Base-by-base conservation (phyloP, 2,329 filamentous ascomycete genomes). In the Bipolaris victoriae region DNA sequence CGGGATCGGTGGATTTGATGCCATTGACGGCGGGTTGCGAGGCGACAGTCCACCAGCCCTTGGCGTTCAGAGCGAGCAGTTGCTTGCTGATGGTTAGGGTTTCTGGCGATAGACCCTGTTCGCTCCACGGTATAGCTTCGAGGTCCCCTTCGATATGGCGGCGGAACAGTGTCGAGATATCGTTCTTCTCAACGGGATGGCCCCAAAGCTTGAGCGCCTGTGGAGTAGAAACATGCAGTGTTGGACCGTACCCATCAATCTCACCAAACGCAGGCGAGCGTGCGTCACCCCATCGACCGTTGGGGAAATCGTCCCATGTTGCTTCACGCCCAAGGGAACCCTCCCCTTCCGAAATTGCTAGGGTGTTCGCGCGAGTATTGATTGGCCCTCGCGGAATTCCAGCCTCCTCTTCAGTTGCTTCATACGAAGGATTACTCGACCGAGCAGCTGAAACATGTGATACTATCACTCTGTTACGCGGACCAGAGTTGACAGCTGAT, bases 261-360 rank as follows among this genome's bases (percentile, higher is more conserved):
- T 97, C 92, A 69, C 94, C 94, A 73, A 96, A 98, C 0, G 94
- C 94, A 1, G 71, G 66, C 2, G 92, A 97, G 50, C 94, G 86
- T 4, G 93, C 91, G 70, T 97, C 94, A 73, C 94, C 94, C 88
- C 94, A 98, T 53, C 94, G 87, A 26, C 94, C 95, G 80, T 98
- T 98, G 62, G 94, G 94, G 76, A 92, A 99, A 69, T 99, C 95
- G 70, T 99, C 95, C 95, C 95, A 99, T 0, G 95, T 99, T 33
- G 95, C 95, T 81, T 98, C 94, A 48, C 95, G 86, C 10, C 94
- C 95, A 6, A 97, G 82, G 3, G 90, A 85, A 22, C 94, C 95
- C 70, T 97, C 90, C 5, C 95, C 94, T 79, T 98, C 94, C 0
- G 93, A 97, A 56, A 97, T 97, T 26, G 93, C 92, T 9, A 98